Percentiles rank a stretch among this genome's conserved stretches.
These are phyloP conservation scores for Ascoidea asiatica DNA, from an alignment of 805 yeast species.

Conservation along the genomic window DNA sequence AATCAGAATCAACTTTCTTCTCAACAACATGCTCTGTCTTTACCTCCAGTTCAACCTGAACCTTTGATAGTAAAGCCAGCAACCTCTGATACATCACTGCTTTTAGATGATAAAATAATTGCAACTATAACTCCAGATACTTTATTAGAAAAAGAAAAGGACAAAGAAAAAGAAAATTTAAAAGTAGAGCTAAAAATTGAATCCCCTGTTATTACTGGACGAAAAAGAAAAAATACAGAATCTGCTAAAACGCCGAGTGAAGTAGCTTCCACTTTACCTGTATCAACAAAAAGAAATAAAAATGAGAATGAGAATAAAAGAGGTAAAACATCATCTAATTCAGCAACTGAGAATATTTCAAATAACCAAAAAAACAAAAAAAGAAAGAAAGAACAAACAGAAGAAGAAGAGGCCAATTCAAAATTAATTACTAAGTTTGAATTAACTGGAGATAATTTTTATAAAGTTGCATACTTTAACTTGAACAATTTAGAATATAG, in stretches of 20 bases:
- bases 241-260: background rate
- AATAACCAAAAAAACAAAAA: constrained; percentile 2
- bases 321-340: background rate
- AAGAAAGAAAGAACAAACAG: constrained; percentile 9
- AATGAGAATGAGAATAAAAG: background rate
- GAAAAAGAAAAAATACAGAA: background rate
- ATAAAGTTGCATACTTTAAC: constrained; percentile 9
- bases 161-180: too few species aligned
- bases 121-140: too few species aligned
- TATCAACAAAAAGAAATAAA: background rate
- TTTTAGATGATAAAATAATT: too few species aligned
- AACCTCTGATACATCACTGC: too few species aligned
- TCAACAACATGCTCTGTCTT: too few species aligned
- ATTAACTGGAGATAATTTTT: constrained; percentile 14
- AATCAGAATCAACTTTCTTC: too few species aligned
- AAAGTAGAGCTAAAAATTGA: too few species aligned
- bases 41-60: too few species aligned
- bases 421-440: constrained; percentile 11
- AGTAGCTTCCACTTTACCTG: background rate
- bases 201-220: too few species aligned
- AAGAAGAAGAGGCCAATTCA: constrained; percentile 8
- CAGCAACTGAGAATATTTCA: background rate
- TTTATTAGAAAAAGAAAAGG: too few species aligned
- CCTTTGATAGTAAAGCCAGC: too few species aligned
- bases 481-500: constrained; percentile 11